These are phyloP conservation scores for Rhytidhysteron rufulum DNA, from an alignment of 2,329 filamentous ascomycete genomes.

Conservation along the genomic window DNA sequence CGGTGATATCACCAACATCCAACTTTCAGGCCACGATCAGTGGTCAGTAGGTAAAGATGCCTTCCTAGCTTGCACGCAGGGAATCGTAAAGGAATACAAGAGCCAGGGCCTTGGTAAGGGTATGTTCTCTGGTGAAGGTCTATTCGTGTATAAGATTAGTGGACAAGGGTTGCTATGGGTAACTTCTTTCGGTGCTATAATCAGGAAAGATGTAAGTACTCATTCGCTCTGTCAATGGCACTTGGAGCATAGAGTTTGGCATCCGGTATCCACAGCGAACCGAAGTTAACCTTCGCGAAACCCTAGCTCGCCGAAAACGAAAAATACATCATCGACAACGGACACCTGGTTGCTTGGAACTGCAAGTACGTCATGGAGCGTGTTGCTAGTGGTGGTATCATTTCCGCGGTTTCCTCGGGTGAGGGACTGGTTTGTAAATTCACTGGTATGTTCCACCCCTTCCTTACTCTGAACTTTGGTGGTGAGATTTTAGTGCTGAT, in stretches of 20 bases:
- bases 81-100: constrained; percentile 84
- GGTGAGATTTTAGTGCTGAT: not conserved
- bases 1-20: constrained; percentile 80
- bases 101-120: constrained; percentile 82
- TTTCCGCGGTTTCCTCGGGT: constrained; percentile 76
- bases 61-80: constrained; percentile 80
- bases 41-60: constrained; percentile 88
- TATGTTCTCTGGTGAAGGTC: constrained; percentile 88
- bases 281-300: not conserved
- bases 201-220: constrained; percentile 78
- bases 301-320: constrained; percentile 58
- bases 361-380: constrained; percentile 90
- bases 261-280: too few relatives aligned
- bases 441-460: constrained; percentile 53
- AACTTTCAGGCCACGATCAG: constrained; percentile 64
- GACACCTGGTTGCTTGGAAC: constrained; percentile 94
- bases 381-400: constrained; percentile 83
- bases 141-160: constrained; percentile 84
- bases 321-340: constrained; percentile 89
- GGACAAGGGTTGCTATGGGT: constrained; percentile 84
- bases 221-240: not conserved
- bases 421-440: constrained; percentile 96
- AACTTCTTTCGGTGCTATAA: constrained; percentile 90
- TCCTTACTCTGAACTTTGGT: not conserved
- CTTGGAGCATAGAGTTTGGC: too few relatives aligned